These are phyloP conservation scores for Pyracantha coccinea DNA, from an alignment of 331 rosid genomes.

Conservation along the genomic window DNA sequence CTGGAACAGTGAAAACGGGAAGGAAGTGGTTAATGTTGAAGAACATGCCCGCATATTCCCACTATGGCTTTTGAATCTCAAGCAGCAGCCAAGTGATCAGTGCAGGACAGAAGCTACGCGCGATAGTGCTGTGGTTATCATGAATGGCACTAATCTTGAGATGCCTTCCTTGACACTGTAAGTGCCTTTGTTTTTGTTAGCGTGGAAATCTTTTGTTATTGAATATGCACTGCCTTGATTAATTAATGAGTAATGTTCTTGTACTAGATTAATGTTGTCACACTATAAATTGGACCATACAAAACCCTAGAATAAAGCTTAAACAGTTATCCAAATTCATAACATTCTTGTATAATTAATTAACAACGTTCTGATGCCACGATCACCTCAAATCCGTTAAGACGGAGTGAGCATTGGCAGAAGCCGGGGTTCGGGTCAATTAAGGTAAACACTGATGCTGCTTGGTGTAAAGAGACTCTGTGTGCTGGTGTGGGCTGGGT, in stretches of 20 bases:
- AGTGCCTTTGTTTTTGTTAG: conserved; percentile 7
- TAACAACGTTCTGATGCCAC: accelerated
- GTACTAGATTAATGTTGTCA: too few relatives aligned
- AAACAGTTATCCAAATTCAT: too few relatives aligned
- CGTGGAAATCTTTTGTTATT: too few relatives aligned
- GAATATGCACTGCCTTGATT: too few relatives aligned
- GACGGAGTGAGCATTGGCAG: too few relatives aligned
- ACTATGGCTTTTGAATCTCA: conserved; percentile 43
- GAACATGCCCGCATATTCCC: conserved; percentile 60
- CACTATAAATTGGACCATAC: too few relatives aligned
- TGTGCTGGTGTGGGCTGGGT: too few relatives aligned
- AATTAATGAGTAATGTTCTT: too few relatives aligned
- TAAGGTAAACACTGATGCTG: too few relatives aligned
- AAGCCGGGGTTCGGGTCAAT: accelerated
- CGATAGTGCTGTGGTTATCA: conserved; percentile 64
- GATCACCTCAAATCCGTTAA: accelerated
- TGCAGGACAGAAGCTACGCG: conserved; percentile 69
- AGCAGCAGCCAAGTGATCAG: conserved; percentile 32
- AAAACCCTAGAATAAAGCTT: too few relatives aligned
- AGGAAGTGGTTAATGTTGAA: conserved; percentile 62
- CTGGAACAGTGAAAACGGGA: conserved; percentile 31
- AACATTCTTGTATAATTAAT: too few relatives aligned
- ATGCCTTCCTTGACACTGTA: conserved; percentile 82
- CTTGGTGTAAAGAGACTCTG: too few relatives aligned
- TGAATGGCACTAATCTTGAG: conserved; percentile 90